Percentiles rank a stretch among this genome's conserved stretches.
Evolutionary conservation across 1,284 basidiomycete species (phyloP).

Genomic region (Rhodotorula sp.): DNA sequence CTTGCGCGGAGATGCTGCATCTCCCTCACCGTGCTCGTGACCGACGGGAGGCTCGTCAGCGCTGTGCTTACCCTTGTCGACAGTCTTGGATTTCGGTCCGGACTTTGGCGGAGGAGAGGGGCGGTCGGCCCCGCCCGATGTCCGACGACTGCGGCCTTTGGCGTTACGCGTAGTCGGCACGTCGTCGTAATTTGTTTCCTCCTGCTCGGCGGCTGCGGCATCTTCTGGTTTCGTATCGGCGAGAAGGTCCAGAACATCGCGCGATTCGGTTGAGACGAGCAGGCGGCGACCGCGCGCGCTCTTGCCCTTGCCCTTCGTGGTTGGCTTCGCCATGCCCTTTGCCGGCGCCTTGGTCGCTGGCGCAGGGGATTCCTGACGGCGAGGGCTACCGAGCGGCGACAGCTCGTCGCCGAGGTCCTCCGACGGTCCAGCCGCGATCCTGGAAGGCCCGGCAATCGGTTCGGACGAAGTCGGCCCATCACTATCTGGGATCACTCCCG

Average conservation of each 20-base stretch:
- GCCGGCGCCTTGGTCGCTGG: background rate
- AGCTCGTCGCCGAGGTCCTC: background rate
- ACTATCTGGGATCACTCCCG: constrained; percentile 15
- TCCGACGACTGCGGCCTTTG: constrained; percentile 1
- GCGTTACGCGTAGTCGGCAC: background rate
- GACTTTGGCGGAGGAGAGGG: background rate
- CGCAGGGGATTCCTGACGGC: too few species aligned
- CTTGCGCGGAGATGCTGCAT: background rate
- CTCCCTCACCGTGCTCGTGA: background rate
- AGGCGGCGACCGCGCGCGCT: background rate
- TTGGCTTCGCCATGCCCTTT: background rate
- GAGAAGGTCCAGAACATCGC: constrained; percentile 18
- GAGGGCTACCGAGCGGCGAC: background rate
- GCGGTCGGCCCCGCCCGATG: background rate
- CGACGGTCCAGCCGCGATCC: background rate
- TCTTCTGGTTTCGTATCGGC: background rate
- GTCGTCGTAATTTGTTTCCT: constrained; percentile 21
- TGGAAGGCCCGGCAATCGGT: background rate
- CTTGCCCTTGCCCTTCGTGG: constrained; percentile 17
- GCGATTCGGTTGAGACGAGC: background rate
- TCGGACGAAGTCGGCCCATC: constrained; percentile 7
- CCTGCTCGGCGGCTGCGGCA: background rate
- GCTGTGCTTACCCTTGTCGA: constrained; percentile 6
- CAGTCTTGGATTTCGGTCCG: background rate
- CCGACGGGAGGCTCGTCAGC: background rate